phyloP scores from a whole-genome alignment of 2,329 filamentous ascomycete species.

The Thelonectria olida region DNA sequence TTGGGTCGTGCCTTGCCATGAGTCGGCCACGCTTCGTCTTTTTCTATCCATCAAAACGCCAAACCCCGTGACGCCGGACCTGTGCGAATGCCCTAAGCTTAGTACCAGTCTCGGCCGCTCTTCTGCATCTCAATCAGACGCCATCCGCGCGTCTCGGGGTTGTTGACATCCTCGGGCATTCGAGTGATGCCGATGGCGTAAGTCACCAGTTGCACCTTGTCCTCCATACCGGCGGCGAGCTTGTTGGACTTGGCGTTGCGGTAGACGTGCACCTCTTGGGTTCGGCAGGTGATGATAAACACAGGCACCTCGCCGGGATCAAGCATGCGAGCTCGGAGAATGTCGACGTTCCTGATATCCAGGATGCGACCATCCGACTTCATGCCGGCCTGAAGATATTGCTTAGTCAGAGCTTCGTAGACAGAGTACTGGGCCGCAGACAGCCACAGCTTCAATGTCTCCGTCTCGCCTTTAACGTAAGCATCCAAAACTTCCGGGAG shows the following conservation, averaged over 20 bases:
- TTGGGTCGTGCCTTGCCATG: constrained; percentile 24
- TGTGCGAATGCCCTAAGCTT: constrained; percentile 37
- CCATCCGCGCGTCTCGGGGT: constrained; percentile 96
- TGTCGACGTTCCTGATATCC: constrained; percentile 94
- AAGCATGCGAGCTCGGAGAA: constrained; percentile 80
- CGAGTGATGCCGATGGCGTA: constrained; percentile 97
- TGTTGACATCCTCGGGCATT: constrained; percentile 93
- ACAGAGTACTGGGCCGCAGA: constrained; percentile 96
- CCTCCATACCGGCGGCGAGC: constrained; percentile 96
- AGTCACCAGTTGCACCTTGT: constrained; percentile 97
- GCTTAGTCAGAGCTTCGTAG: constrained; percentile 95
- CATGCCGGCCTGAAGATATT: constrained; percentile 92
- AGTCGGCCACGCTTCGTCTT: constrained; percentile 28
- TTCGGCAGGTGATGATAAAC: constrained; percentile 95
- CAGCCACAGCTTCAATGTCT: constrained; percentile 93
- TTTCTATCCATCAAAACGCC: constrained; percentile 35
- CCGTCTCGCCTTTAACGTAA: constrained; percentile 94
- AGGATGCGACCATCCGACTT: constrained; percentile 95
- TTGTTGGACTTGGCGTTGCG: constrained; percentile 88
- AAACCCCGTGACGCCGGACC: constrained; percentile 34
- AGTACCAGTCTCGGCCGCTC: constrained; percentile 88
- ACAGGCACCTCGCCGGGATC: constrained; percentile 91
- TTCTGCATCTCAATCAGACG: constrained; percentile 98
- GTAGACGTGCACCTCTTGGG: constrained; percentile 98
- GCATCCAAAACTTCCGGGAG: constrained; percentile 96